Base-by-base conservation (phyloP, 129 eudicot genomes). In the Heracleum sosnowskyi region DNA sequence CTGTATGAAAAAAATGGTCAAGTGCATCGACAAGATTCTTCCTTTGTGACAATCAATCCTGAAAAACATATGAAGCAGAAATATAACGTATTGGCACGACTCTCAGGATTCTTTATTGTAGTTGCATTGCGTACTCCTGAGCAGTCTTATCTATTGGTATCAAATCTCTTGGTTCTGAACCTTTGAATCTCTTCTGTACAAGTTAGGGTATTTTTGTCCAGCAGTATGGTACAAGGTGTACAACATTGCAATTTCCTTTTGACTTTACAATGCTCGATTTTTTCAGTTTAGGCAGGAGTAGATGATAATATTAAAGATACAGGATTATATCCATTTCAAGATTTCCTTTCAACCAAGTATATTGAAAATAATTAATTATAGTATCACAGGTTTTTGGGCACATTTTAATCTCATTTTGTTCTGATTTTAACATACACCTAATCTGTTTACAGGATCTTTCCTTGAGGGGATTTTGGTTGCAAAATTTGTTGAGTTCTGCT, bases 391-490 rank as follows among this genome's bases (percentile, higher is more conserved):
- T 41, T 36, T 60, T 8, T 1, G 40, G 40, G 57, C 44, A 29
- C 20, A 13, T 33, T 63, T 28, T 74, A 13, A 28, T 44, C 57
- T 42, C 60, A 36, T 74, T 28, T 74, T 15, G 10, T 5, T 44
- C 8, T 26, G 60, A 42, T 42, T 6, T 5, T 66, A 42, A 15
- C 11, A 76, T 22, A n/a, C 34, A 73, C 17, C n/a, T 33, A 22
- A n/a, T 41, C 53, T 78, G 39, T 55, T 78, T 79, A 46, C 83
- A 91, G 98, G 99, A 96, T 49, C 86, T 96, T 81, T 87, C 97
- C 75, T 86, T 96, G 84, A 92, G 82, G 88, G 99, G 99, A 81
- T 96, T 96, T 83, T 96, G 99, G 99, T 81, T 96, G 87, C 99
- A 96, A 75, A 91, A 89, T 64, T 90, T 90, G 96, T 35, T 87